A percentile compares a stretch with the other conserved stretches of the same genome.
Conservation (phyloP, 176 grass and related monocot species). For the Chloris gayana region DNA sequence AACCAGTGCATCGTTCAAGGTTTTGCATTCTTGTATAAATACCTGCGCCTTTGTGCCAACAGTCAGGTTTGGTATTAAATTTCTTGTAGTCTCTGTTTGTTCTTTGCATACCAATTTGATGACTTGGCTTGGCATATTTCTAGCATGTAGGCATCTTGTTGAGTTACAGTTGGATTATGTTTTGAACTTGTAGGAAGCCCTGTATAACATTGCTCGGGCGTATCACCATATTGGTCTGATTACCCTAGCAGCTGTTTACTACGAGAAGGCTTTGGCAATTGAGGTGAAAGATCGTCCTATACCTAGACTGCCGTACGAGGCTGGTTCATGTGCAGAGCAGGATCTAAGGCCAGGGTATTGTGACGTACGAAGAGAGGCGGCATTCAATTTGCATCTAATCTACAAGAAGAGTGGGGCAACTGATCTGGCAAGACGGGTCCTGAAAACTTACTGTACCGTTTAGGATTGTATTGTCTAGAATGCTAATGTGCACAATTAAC, state of each 20-base stretch:
- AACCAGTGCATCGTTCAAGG: conserved; percentile 89
- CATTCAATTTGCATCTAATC: conserved; percentile 93
- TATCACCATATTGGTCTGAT: conserved; percentile 88
- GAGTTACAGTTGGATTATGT: conserved; percentile 17
- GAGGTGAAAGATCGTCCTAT: conserved; percentile 65
- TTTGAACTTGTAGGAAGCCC: conserved; percentile 64
- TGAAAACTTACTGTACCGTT: conserved; percentile 83
- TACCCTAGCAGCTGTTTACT: conserved; percentile 78
- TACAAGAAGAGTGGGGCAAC: conserved; percentile 91
- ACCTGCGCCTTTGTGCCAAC: conserved; percentile 62
- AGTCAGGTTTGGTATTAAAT: conserved; percentile 61
- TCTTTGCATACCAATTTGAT: not conserved
- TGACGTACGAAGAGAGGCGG: conserved; percentile 73
- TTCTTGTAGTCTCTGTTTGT: not conserved
- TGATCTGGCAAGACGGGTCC: conserved; percentile 79
- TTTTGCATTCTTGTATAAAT: conserved; percentile 80
- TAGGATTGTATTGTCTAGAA: conserved; percentile 20
- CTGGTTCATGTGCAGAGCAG: conserved; percentile 22
- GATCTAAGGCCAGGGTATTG: conserved; percentile 68
- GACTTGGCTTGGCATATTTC: not conserved
- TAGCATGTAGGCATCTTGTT: not conserved
- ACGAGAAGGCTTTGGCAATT: conserved; percentile 77
- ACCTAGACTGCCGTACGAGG: conserved; percentile 78
- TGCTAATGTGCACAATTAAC: not conserved
- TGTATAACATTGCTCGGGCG: conserved; percentile 87